Evolutionary conservation across 306 rosid species (phyloP), one percentile per base, ranked within the genome.

Genomic region (Lupinus albus): DNA sequence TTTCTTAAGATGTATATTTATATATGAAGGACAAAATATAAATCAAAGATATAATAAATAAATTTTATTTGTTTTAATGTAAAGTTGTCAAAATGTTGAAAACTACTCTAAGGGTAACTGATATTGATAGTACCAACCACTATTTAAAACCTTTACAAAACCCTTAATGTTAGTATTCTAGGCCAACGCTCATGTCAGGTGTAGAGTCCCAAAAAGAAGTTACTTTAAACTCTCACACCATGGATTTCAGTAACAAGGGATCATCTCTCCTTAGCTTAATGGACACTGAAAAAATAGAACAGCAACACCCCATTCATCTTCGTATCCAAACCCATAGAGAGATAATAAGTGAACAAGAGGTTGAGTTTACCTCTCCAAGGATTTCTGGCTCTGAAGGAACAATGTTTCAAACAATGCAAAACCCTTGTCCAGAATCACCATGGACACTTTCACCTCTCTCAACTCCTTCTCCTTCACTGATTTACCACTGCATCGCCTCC

Each of bases 361-460:
- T 64, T 56, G 83, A 67, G 14, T 73, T 68, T 0, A 76, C 80
- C 56, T 72, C 85, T 9, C 78, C 84, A 15, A 48, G 70, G 28
- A 54, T 71, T 35, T 80, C 83, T 1, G 83, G 46, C 49, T 61
- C 77, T 15, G 76, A 69, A 4, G 35, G 60, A 32, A 60, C 73
- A 32, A 16, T 39, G 61, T 74, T 56, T 6, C 45, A 61, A 3
- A 50, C 44, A 45, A 49, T 72, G 63, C 70, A 88, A 4, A 78
- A 84, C 7, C 81, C 77, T 10, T 78, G 82, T 36, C 84, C 89
- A 10, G 89, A 83, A 47, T 85, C 96, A 15, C 91, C 96, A n/a
- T 90, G 95, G 96, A 82, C 88, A 3, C 82, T 84, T 70, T 87
- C 95, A 6, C 87, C 89, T 57, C 85, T 55, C 21, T 77, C 73